A percentile compares a stretch with the other conserved stretches of the same genome.
Conservation (phyloP, 2,329 filamentous ascomycete genomes). For the Elsinoe batatas region DNA sequence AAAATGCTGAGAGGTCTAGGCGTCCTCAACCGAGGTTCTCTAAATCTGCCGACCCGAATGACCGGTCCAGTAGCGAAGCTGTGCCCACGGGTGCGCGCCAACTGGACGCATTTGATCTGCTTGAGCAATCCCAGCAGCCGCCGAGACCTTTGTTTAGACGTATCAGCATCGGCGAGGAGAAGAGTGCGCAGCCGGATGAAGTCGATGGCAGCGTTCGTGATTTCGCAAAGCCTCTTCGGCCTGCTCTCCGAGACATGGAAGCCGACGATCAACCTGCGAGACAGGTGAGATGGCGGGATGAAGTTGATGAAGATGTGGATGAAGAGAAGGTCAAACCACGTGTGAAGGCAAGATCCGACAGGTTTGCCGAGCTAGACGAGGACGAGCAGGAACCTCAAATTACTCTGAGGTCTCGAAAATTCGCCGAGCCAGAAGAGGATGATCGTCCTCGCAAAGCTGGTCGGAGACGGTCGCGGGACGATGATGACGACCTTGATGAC, state of each 20-base stretch:
- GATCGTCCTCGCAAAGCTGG: conserved; percentile 20
- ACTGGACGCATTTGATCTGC: conserved; percentile 12
- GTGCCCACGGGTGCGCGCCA: neutral
- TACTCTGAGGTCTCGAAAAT: conserved; percentile 6
- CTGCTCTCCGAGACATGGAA: neutral
- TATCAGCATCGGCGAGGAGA: neutral
- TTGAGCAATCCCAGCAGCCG: conserved; percentile 12
- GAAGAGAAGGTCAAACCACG: neutral
- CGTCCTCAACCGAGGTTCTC: neutral
- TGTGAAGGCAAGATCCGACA: neutral
- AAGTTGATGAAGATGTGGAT: neutral
- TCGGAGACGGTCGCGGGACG: conserved; percentile 13
- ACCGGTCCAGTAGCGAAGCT: neutral
- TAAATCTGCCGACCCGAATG: conserved; percentile 1
- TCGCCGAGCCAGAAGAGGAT: conserved; percentile 16
- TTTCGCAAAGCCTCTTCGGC: no score
- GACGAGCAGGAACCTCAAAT: conserved; percentile 15
- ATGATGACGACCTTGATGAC: conserved; percentile 13
- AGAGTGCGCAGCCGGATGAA: neutral
- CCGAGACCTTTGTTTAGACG: neutral
- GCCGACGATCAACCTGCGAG: neutral
- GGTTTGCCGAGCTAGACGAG: conserved; percentile 3
- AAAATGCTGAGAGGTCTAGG: neutral
- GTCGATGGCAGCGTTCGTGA: neutral
- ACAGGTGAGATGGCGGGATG: neutral